Base-by-base conservation (phyloP, 2,329 filamentous ascomycete genomes). In the Alternaria gaisen region DNA sequence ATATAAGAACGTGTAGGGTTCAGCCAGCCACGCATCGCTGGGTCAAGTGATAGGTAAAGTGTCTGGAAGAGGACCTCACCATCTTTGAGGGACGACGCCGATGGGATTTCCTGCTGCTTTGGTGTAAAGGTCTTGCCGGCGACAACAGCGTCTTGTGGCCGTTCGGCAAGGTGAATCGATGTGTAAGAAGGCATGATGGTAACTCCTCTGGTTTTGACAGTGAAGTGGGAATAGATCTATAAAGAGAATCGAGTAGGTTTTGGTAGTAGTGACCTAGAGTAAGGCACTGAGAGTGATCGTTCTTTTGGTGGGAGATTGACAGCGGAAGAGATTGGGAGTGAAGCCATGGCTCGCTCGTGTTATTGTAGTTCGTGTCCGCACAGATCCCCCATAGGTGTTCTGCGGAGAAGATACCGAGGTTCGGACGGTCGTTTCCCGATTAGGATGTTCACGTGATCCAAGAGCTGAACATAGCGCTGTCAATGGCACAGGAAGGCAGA, bases 11-110 rank as follows among this genome's bases (percentile, higher is more conserved):
- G 81, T 38, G 80, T 71, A 16, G 68, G 58, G 46, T 86, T 90
- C 20, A 93, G 78, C 89, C 89, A 92, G 60, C 87, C 87, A 69
- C 90, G 85, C 90, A 92, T 92, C n/a, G 90, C 89, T 1, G 90
- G 90, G 77, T 92, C 90, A 40, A 92, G 82, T 10, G 87, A 89
- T 44, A 91, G 82, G 72, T 91, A 92, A 61, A 90, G 81, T 2
- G 80, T 80, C 59, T 83, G 80, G 58, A 84, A 81, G 60, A 92
- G 83, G 56, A 92, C 82, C 72, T 92, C 80, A 66, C 88, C 88
- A 81, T 88, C 84, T 74, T 89, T 84, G 42, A 90, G 82, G 61
- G 86, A 82, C 1, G 73, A 69, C 40, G 79, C 77, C 1, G 74
- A 68, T 7, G 82, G 76, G 4, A 86, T 81, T 1, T 85, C 81